A percentile compares a stretch with the other conserved stretches of the same genome.
phyloP scores from a whole-genome alignment of 2,329 filamentous ascomycete genomes.

The Xylaria digitata region DNA sequence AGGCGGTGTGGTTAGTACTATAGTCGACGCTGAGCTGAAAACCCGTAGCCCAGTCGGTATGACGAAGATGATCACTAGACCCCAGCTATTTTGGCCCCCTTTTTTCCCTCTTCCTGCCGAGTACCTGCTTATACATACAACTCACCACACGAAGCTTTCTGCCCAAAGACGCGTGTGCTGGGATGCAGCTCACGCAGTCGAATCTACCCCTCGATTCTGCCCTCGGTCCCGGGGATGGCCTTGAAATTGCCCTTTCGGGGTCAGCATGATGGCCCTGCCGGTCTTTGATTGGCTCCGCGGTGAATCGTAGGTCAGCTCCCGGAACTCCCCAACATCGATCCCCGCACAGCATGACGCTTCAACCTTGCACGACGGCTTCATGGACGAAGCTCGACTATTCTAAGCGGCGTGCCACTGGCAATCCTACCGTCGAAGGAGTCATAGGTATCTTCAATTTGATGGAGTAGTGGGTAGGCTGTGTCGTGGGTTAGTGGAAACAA shows the following conservation, averaged over 20 bases:
- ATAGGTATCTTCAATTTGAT: neutral
- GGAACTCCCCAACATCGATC: conserved; percentile 37
- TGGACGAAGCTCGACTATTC: conserved; percentile 18
- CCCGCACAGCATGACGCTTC: conserved; percentile 30
- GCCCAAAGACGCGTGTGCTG: conserved; percentile 25
- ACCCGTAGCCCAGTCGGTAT: neutral
- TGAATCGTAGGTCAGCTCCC: conserved; percentile 22
- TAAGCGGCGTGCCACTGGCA: conserved; percentile 1
- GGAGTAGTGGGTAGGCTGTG: neutral
- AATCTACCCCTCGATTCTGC: conserved; percentile 28
- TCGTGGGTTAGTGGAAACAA: neutral
- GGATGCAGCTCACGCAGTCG: conserved; percentile 11
- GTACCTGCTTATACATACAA: neutral
- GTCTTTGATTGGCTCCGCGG: conserved; percentile 31
- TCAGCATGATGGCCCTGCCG: conserved; percentile 15
- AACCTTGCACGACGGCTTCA: conserved; percentile 20
- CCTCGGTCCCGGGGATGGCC: conserved; percentile 14
- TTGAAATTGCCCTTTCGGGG: conserved; percentile 27
- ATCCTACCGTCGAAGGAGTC: neutral
- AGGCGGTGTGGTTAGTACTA: conserved; percentile 3
- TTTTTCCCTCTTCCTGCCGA: neutral
- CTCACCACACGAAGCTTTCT: conserved; percentile 10
- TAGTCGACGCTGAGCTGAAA: conserved; percentile 9
- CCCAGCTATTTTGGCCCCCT: neutral
- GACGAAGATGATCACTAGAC: conserved; percentile 8